phyloP scores from a whole-genome alignment of 495 filamentous ascomycete species.

The Opeltia flavorubescens region DNA sequence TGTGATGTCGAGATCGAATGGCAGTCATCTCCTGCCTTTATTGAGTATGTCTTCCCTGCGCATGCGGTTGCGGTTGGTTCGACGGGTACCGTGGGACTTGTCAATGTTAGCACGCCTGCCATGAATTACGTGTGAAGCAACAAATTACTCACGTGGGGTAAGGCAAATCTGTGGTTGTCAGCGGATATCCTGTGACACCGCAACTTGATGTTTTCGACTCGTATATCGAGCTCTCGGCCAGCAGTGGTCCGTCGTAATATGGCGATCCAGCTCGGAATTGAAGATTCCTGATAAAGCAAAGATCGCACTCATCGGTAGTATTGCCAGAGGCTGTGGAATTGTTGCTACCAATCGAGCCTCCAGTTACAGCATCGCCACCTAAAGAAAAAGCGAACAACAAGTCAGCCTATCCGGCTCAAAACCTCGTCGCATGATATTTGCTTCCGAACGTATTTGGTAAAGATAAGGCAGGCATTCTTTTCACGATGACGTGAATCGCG shows the following conservation, averaged over 20 bases:
- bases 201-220: constrained; percentile 14
- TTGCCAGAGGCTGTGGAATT: background rate
- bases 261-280: constrained; percentile 11
- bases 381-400: no score
- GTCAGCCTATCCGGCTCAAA: no score
- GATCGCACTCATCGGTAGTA: constrained; percentile 7
- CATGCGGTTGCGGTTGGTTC: constrained; percentile 4
- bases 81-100: background rate
- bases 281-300: constrained; percentile 10
- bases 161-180: background rate
- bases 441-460: no score
- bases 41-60: constrained; percentile 10
- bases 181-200: constrained; percentile 3
- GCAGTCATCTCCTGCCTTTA: constrained; percentile 12
- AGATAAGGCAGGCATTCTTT: no score
- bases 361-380: no score
- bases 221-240: no score
- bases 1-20: constrained; percentile 8
- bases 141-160: background rate
- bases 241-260: constrained; percentile 9
- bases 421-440: no score
- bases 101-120: background rate
- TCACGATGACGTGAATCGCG: no score
- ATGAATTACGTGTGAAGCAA: background rate
- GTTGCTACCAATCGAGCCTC: no score